Evolutionary conservation across 768 basidiomycete species (phyloP), one percentile per base, ranked within the genome.

Genomic region (Lactarius quietus): DNA sequence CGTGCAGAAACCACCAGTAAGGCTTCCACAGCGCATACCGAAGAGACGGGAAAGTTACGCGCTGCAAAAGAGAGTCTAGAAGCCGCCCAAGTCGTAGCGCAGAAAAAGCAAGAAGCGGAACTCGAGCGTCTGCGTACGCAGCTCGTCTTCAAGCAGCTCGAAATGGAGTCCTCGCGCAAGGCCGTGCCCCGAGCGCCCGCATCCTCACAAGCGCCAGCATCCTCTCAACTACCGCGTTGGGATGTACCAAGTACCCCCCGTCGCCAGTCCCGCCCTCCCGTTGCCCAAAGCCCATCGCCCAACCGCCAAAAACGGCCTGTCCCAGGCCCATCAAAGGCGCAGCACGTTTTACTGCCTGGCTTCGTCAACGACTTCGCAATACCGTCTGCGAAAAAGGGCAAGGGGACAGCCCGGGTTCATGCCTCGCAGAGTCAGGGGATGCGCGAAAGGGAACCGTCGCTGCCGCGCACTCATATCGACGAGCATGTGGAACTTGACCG

Each of bases 91-190:
- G 26, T 38, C 18, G 41, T 45, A 17, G 53, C 63, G 17, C 61
- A 63, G 58, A 52, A 28, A 35, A 20, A 51, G 39, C 69, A 65
- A 52, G 61, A 69, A 8, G 41, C 54, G 18, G 69, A 70, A 51
- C 59, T 70, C 20, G 67, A 70, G 28, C 61, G 67, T 39, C 61
- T 70, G 14, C 62, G 62, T 23, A 70, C 69, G 23, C 69, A 70
- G 35, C 67, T 69, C 6, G 20, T 59, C 20, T 70, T 70, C 56
- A 65, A 70, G 33, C 63, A 70, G 52, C 64, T 68, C 35, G 69
- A 70, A 56, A 41, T 65, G 20, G 64, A 68, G 31, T 26, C 64
- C 3, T 63, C 69, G 57, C 59, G 63, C 26, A 60, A 23, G 57
- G 36, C 51, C 15, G 53, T 17, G 3, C 14, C 26, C 14, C 62